Percentiles rank a stretch among this genome's conserved stretches.
These are phyloP conservation scores for Tetrapisispora namnaoensis DNA, from an alignment of 805 yeast genomes.

Conservation along the genomic window DNA sequence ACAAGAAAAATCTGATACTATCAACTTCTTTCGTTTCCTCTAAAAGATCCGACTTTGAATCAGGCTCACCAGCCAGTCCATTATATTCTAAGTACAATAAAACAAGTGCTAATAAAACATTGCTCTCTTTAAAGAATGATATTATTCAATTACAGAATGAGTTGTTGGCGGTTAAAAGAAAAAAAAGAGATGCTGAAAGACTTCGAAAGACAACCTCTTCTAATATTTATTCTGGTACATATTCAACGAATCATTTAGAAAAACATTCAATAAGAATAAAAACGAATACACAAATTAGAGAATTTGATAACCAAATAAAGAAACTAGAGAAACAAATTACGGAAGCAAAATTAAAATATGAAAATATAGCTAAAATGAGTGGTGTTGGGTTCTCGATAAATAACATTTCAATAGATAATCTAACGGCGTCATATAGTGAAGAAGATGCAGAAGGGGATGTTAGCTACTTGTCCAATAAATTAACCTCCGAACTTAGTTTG, in stretches of 20 bases:
- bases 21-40: constrained; percentile 29
- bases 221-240: constrained; percentile 27
- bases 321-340: constrained; percentile 19
- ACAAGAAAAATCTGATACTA: constrained; percentile 21
- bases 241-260: constrained; percentile 29
- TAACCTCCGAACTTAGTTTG: neutral
- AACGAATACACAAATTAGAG: constrained; percentile 27
- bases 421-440: neutral
- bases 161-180: constrained; percentile 12
- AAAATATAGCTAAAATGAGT: constrained; percentile 7
- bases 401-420: neutral
- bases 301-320: constrained; percentile 23
- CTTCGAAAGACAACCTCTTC: constrained; percentile 20
- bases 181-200: constrained; percentile 20
- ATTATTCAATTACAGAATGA: constrained; percentile 18
- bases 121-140: constrained; percentile 15
- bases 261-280: constrained; percentile 28
- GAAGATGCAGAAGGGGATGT: constrained; percentile 1
- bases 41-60: constrained; percentile 17
- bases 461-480: neutral
- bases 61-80: constrained; percentile 25
- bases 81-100: constrained; percentile 17
- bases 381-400: constrained; percentile 1
- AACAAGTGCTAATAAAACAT: constrained; percentile 16
- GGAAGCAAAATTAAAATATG: constrained; percentile 18